Conservation (phyloP, 257 asterid genomes). For the Coffea canephora region DNA sequence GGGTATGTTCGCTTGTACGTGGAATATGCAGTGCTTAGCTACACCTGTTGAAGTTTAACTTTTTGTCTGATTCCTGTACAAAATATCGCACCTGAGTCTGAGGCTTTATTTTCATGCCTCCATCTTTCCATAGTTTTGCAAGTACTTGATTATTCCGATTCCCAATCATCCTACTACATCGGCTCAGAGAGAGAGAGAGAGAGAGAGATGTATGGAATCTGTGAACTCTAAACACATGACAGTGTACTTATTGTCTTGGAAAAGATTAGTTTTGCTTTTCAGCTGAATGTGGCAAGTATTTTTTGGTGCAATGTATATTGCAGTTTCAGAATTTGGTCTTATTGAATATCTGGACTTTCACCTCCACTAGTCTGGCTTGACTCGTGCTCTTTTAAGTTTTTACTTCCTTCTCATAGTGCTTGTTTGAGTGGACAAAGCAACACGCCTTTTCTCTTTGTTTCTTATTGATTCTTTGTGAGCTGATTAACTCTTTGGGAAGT, state of each 20-base stretch:
- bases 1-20: slow-evolving; percentile 2
- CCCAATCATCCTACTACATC: slow-evolving; percentile 2
- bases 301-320: slow-evolving; percentile 1
- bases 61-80: neutral
- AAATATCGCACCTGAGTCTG: slow-evolving; percentile 1
- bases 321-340: neutral
- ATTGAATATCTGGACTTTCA: neutral
- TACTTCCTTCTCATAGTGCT: neutral
- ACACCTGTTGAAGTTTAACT: neutral
- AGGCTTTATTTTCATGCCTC: slow-evolving; percentile 11
- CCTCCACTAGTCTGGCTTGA: neutral
- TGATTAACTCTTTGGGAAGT: neutral
- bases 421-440: neutral
- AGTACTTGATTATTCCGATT: neutral
- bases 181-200: neutral
- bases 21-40: neutral
- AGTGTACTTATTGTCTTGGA: neutral
- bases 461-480: neutral
- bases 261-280: neutral
- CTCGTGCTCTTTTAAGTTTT: neutral
- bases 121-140: neutral
- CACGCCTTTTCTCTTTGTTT: neutral
- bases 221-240: neutral
- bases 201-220: neutral
- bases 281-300: neutral